phyloP scores from a whole-genome alignment of 148 eudicot species.

The Vaccinium vitisidaea region DNA sequence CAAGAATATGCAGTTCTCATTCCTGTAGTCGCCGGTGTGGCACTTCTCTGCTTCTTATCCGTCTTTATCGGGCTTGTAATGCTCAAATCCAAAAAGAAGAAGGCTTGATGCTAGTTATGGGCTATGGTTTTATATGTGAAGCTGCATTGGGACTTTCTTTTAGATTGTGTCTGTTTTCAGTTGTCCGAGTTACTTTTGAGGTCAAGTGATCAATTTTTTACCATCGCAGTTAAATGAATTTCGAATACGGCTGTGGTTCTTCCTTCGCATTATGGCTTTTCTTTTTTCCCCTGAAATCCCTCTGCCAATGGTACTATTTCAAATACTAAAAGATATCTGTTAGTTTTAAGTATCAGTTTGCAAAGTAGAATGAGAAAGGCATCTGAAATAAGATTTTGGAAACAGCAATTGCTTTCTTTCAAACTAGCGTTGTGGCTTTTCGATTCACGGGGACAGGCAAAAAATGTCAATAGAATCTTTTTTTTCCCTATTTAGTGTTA shows the following conservation, averaged over 20 bases:
- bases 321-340: neutral
- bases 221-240: neutral
- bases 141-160: neutral
- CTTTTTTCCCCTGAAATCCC: neutral
- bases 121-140: neutral
- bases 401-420: neutral
- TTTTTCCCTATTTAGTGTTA: too few relatives aligned
- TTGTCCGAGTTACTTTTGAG: conserved; percentile 7
- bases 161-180: neutral
- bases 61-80: conserved; percentile 74
- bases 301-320: neutral
- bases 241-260: neutral
- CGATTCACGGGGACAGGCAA: too few relatives aligned
- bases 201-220: neutral
- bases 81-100: conserved; percentile 87
- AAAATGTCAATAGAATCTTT: too few relatives aligned
- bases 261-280: neutral
- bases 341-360: neutral
- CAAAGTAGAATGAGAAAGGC: neutral
- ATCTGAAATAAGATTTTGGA: neutral
- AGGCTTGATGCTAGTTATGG: conserved; percentile 35
- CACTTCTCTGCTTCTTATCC: conserved; percentile 65
- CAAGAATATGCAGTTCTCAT: conserved; percentile 81
- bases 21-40: conserved; percentile 72
- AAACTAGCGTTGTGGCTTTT: neutral